Conservation (phyloP, 164 flowering plant species). For the Tetracentron sinense region DNA sequence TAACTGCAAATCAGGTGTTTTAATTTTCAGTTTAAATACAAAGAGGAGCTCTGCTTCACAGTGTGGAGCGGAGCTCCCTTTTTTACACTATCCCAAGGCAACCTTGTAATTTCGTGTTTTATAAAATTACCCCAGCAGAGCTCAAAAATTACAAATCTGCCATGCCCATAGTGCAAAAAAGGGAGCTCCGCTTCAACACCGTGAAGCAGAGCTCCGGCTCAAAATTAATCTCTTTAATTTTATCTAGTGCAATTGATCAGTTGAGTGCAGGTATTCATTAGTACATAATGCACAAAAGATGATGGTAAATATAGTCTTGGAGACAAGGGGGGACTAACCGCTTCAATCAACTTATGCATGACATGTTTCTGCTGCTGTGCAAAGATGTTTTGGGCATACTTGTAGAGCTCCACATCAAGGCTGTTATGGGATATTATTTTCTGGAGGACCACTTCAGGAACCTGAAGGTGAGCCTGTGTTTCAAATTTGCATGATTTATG, state of each 20-base stretch:
- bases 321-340: constrained; percentile 29
- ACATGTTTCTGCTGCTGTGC: constrained; percentile 43
- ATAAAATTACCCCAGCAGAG: no score
- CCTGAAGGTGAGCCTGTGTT: constrained; percentile 64
- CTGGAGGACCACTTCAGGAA: constrained; percentile 55
- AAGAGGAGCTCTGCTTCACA: no score
- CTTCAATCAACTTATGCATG: constrained; percentile 16
- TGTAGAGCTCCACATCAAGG: constrained; percentile 84
- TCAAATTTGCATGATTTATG: constrained; percentile 9
- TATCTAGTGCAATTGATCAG: neutral
- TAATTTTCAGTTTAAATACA: no score
- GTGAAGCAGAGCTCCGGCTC: no score
- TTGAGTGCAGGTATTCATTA: neutral
- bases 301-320: neutral
- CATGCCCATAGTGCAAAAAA: no score
- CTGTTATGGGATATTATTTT: constrained; percentile 63
- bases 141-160: no score
- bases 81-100: no score
- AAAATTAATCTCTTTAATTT: no score
- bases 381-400: constrained; percentile 69
- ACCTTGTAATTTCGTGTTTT: no score
- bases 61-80: no score
- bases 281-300: neutral
- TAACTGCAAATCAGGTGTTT: neutral
- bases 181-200: no score